Percentiles rank a stretch among this genome's conserved stretches.
These are phyloP conservation scores for Fusarium mexicanum DNA, from an alignment of 2,329 filamentous ascomycete genomes.

Conservation along the genomic window DNA sequence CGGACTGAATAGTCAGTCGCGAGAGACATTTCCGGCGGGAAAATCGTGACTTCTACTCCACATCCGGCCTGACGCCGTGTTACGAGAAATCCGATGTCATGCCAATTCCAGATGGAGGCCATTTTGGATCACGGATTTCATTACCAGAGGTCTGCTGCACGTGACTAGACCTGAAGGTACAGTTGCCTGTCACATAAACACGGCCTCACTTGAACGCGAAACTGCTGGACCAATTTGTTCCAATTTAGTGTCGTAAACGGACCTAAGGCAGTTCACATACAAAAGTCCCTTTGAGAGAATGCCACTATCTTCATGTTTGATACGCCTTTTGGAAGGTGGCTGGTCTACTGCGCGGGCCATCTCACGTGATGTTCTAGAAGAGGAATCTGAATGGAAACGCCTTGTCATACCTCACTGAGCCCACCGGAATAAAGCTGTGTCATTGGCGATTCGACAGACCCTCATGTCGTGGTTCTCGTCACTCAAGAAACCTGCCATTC, in stretches of 20 bases:
- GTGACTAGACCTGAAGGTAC: not conserved
- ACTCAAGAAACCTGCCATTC: constrained; percentile 40
- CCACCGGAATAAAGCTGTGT: constrained; percentile 15
- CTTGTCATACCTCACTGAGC: constrained; percentile 19
- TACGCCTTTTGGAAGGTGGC: constrained; percentile 26
- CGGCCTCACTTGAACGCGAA: not conserved
- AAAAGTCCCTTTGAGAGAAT: constrained; percentile 13
- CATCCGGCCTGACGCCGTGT: not conserved
- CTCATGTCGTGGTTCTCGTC: constrained; percentile 44
- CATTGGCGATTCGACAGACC: constrained; percentile 26
- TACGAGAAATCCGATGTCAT: not conserved
- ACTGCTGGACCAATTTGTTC: constrained; percentile 9
- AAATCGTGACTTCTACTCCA: not conserved
- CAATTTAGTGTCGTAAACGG: not conserved
- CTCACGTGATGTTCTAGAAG: constrained; percentile 32
- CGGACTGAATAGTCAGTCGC: constrained; percentile 24
- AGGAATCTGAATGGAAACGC: constrained; percentile 14
- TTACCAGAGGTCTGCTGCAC: not conserved
- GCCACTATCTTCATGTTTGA: constrained; percentile 13
- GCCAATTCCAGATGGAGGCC: not conserved
- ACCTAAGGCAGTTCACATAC: not conserved
- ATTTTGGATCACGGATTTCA: not conserved
- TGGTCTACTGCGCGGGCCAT: not conserved
- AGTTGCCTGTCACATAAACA: not conserved
- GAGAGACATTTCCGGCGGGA: not conserved